Evolutionary conservation across 75 land plant species (phyloP).

Genomic region (Selaginella tamariscina): DNA sequence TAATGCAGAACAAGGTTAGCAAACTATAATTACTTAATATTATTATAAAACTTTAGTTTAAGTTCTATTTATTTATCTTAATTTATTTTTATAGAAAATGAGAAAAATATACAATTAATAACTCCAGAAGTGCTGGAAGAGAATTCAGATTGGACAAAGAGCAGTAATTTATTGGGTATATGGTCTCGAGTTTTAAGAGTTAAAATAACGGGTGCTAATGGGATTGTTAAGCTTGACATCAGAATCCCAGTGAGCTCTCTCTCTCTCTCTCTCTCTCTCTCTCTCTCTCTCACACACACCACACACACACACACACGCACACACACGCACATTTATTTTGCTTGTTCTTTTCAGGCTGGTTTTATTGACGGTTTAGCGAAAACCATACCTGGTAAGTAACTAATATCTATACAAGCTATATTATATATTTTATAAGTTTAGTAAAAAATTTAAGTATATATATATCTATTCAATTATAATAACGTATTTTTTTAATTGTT

Average conservation of each 20-base stretch:
- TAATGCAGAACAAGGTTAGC: too few species aligned
- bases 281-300: too few species aligned
- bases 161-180: conserved; percentile 35
- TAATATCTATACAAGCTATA: not conserved
- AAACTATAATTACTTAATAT: too few species aligned
- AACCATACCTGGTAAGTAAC: conserved; percentile 59
- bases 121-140: conserved; percentile 41
- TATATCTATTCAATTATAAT: not conserved
- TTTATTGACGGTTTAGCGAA: conserved; percentile 79
- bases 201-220: conserved; percentile 71
- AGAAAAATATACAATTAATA: conserved; percentile 30
- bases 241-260: conserved; percentile 86
- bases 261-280: too few species aligned
- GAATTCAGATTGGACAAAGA: conserved; percentile 15
- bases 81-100: too few species aligned
- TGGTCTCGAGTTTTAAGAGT: conserved; percentile 80
- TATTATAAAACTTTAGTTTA: too few species aligned
- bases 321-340: too few species aligned
- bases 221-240: conserved; percentile 74
- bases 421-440: not conserved
- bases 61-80: too few species aligned
- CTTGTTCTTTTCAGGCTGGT: conserved; percentile 53
- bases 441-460: not conserved
- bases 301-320: too few species aligned
- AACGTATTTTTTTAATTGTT: not conserved